Base-by-base conservation (phyloP, 2,329 filamentous ascomycete genomes). In the Fusarium sulawesiense region DNA sequence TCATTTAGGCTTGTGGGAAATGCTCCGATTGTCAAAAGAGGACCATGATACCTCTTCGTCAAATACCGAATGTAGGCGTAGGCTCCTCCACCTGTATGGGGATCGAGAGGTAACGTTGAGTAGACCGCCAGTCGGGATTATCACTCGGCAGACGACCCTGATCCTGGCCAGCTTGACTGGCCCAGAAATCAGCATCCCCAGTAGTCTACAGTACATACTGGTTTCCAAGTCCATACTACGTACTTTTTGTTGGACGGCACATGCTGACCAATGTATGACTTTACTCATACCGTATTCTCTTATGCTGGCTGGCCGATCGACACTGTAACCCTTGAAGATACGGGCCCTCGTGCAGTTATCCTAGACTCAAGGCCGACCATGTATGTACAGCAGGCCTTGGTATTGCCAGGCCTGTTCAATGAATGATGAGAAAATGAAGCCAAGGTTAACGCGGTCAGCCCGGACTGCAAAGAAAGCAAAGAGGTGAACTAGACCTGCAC, bases 61-160 rank as follows among this genome's bases (percentile, higher is more conserved):
- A 66, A 62, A 66, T 66, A 66, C 62, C 56, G 62, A 50, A 49
- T 42, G 56, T 56, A 53, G 62, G 53, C 56, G 45, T 44, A 44
- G 53, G 49, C 37, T 68, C 56, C 44, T 62, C 53, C 66, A 70
- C 51, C 25, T 44, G 27, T 54, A 61, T 62, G 66, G 61, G 40
- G 50, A 66, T 61, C 37, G 27, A 53, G 41, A 60, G 34, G 66
- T 57, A 68, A 32, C 60, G 51, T 56, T 56, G 44, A 69, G 41
- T 57, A 70, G 67, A 70, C 67, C 67, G 67, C 67, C 67, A 71
- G 67, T 71, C 67, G 67, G 62, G 46, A 62, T 68, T 71, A 50
- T 60, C 67, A 68, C 54, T 64, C 63, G 67, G 67, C 46, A 68
- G 64, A 64, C 50, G 50, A 51, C 46, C 59, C 48, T 64, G 54